Evolutionary conservation across 257 asterid genomes (phyloP), one percentile per base, ranked within the genome.

Genomic region (Solanum ossicruentum): DNA sequence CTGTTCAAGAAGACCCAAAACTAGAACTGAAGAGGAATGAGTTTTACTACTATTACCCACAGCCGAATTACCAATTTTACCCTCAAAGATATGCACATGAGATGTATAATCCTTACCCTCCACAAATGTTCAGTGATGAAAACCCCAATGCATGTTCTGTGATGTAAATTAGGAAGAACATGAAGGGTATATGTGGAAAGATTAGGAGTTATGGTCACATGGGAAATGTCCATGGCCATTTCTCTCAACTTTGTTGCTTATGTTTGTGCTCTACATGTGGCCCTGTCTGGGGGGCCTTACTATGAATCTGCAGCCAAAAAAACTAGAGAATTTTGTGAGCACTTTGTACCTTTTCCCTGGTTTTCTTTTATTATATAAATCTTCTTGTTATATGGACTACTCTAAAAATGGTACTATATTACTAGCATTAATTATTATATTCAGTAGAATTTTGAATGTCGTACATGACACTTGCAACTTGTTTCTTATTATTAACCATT

Each of bases 81-180:
- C 86, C 86, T 36, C 89, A 75, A 49, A 84, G 52, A 12, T 56
- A 32, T 57, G 83, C 84, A 17, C 89, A 89, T 54, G 92, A 89
- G 41, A 54, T 70, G 16, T 65, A 85, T 83, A 86, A 45, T 23
- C 79, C 79, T 20, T 52, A 69, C 43, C 88, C 88, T 15, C 89
- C 92, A 13, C 90, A 90, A 82, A 90, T 88, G 85, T 90, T 89
- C 86, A 90, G 92, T 85, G 93, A 91, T 85, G 93, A 91, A 79
- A 91, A 91, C 82, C 93, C 93, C 43, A 89, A 89, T 86, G 91
- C 93, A 84, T 90, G 92, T 84, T 84, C 90, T 7, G 88, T 90
- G 36, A 89, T 89, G 92, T 89, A 86, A 87, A 63, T 67, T 60
- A 45, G 45, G 10, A 43, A 11, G 10, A 82, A 57, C 60, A 61